Evolutionary conservation across 345 rosid species (phyloP), one percentile per base, ranked within the genome.

Genomic region (Rhizophora mangle): DNA sequence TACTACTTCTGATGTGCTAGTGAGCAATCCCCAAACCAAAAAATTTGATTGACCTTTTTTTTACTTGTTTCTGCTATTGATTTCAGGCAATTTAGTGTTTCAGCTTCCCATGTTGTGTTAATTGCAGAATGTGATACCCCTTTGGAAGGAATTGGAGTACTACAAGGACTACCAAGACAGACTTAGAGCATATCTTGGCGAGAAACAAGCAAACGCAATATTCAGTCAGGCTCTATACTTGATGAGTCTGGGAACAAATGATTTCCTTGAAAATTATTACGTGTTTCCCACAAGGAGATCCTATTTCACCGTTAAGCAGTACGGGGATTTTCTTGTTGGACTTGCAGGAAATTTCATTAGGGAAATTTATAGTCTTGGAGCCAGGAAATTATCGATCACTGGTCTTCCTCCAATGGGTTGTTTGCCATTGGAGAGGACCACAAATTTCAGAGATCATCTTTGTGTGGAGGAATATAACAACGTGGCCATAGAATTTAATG

Each of bases 401-500:
- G 95, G 96, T 46, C 82, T 92, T 67, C 82, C 89, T 69, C 98
- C 96, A 5, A 83, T 92, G 84, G 96, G 98, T 61, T 92, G 98
- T 76, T 77, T 92, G 67, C 96, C 96, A 3, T 52, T 92, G 66
- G 95, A 93, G 76, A 83, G 96, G 81, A 76, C 95, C 10, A 83
- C 85, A n/a, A 85, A 85, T 62, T 30, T 88, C 27, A 69, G 80
- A 26, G 71, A 55, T 3, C 81, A 87, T 68, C 73, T 62, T 9
- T 92, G 98, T 21, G 60, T 74, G 0, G 79, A 82, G 71, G 83
- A 93, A 76, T 87, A 87, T 68, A 88, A 93, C 62, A 62, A 58
- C 32, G 96, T 83, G 49, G 90, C 98, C 43, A 62, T 60, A 77
- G 83, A 84, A 15, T 93, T 86, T 81, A 93, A 88, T 71, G 63